Percentiles rank a stretch among this genome's conserved stretches.
Conservation (phyloP, 164 flowering plant genomes). For the Berberis vulgaris region DNA sequence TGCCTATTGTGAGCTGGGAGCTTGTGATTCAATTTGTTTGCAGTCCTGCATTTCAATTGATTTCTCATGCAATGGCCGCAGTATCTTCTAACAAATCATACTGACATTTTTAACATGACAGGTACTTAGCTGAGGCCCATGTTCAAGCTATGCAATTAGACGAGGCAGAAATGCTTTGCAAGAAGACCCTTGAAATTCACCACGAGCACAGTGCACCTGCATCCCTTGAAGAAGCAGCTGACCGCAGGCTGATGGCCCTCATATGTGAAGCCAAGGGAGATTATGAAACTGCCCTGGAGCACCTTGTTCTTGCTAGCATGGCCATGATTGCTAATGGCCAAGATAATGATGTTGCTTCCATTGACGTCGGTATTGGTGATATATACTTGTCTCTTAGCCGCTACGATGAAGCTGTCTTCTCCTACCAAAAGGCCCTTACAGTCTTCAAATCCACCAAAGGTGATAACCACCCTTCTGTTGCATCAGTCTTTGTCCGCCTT, state of each 20-base stretch:
- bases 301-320: constrained; percentile 96
- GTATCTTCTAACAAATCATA: no score
- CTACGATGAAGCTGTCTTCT: constrained; percentile 91
- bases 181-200: constrained; percentile 89
- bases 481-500: constrained; percentile 79
- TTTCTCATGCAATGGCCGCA: no score
- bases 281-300: constrained; percentile 89
- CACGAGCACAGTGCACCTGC: constrained; percentile 87
- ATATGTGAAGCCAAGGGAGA: constrained; percentile 92
- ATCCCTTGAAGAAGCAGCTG: constrained; percentile 93
- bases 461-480: constrained; percentile 84
- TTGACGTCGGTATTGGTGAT: constrained; percentile 93
- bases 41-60: no score
- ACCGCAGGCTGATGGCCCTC: constrained; percentile 94
- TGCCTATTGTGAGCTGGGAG: no score
- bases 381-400: constrained; percentile 76
- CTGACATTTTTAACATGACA: constrained; percentile 17
- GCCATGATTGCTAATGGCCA: constrained; percentile 90
- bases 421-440: constrained; percentile 96
- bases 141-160: constrained; percentile 97
- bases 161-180: constrained; percentile 79
- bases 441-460: constrained; percentile 90
- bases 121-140: constrained; percentile 94
- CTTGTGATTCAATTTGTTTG: no score
- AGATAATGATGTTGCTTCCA: constrained; percentile 87